Evolutionary conservation across 2,329 filamentous ascomycete species (phyloP).

Genomic region (Gyromitra esculenta): DNA sequence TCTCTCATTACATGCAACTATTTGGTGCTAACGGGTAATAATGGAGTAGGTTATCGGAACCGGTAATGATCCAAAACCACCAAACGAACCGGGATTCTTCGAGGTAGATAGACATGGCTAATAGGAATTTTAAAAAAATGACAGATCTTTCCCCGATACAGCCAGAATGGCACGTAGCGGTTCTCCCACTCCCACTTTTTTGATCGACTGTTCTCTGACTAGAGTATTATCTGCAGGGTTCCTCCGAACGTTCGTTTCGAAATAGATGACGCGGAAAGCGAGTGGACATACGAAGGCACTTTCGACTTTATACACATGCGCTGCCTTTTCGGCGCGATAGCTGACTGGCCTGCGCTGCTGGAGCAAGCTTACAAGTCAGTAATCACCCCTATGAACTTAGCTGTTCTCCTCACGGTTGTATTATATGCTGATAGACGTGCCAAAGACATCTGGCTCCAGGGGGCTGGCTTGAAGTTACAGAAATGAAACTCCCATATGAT

Average conservation of each 20-base stretch:
- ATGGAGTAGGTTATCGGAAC: slow-evolving; percentile 42
- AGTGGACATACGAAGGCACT: slow-evolving; percentile 54
- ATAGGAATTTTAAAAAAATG: slow-evolving; percentile 36
- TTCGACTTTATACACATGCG: slow-evolving; percentile 52
- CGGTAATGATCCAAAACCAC: slow-evolving; percentile 19
- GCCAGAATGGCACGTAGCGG: slow-evolving; percentile 58
- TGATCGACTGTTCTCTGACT: neutral
- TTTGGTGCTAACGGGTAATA: neutral
- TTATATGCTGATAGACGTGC: neutral
- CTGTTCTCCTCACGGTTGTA: too few species aligned
- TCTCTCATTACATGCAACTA: neutral
- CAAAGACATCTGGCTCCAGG: slow-evolving; percentile 53
- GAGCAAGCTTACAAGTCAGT: slow-evolving; percentile 45
- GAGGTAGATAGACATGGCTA: neutral
- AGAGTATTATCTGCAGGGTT: slow-evolving; percentile 53
- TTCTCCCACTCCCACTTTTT: neutral
- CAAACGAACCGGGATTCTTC: neutral
- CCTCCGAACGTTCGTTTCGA: slow-evolving; percentile 61
- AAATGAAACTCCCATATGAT: slow-evolving; percentile 45
- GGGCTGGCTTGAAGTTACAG: slow-evolving; percentile 54
- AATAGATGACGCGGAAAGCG: slow-evolving; percentile 59
- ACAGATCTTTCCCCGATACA: slow-evolving; percentile 62
- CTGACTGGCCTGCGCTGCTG: slow-evolving; percentile 55
- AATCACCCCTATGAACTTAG: neutral
- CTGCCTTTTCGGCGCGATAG: slow-evolving; percentile 64